Percentiles rank a stretch among this genome's conserved stretches.
Conservation (phyloP, 176 grass and related monocot genomes). For the Triticum turgidum region DNA sequence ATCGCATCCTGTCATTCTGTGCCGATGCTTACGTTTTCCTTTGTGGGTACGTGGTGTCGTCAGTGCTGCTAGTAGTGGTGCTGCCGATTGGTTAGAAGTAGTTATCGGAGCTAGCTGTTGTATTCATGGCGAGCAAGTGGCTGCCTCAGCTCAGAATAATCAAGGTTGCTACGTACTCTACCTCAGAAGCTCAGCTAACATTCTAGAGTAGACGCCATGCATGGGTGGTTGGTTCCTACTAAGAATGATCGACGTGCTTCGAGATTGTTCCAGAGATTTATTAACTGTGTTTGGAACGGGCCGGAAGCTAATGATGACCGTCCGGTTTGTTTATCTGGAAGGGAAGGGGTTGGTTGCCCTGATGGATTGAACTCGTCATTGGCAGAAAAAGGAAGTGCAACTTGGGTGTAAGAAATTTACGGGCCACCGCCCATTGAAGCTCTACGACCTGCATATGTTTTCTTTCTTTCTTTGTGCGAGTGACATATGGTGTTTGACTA, state of each 20-base stretch:
- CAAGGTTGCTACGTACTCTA: neutral
- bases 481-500: constrained; percentile 10
- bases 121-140: neutral
- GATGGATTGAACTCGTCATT: constrained; percentile 29
- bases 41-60: neutral
- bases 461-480: neutral
- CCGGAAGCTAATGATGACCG: neutral
- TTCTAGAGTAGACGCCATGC: neutral
- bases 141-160: constrained; percentile 23
- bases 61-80: neutral
- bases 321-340: constrained; percentile 16
- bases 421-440: constrained; percentile 29
- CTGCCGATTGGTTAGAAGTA: constrained; percentile 11
- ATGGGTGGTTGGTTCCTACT: constrained; percentile 32
- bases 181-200: neutral
- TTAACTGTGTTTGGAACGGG: constrained; percentile 43
- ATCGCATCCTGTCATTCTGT: neutral
- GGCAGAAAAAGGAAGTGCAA: constrained; percentile 39
- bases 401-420: constrained; percentile 25
- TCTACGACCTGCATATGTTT: constrained; percentile 26
- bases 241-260: neutral
- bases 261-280: constrained; percentile 39
- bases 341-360: neutral
- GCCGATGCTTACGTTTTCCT: neutral
- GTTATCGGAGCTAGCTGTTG: constrained; percentile 24